Percentiles rank a stretch among this genome's conserved stretches.
phyloP scores from a whole-genome alignment of 75 land plant genomes.

The Chamaecyparis obtusa region DNA sequence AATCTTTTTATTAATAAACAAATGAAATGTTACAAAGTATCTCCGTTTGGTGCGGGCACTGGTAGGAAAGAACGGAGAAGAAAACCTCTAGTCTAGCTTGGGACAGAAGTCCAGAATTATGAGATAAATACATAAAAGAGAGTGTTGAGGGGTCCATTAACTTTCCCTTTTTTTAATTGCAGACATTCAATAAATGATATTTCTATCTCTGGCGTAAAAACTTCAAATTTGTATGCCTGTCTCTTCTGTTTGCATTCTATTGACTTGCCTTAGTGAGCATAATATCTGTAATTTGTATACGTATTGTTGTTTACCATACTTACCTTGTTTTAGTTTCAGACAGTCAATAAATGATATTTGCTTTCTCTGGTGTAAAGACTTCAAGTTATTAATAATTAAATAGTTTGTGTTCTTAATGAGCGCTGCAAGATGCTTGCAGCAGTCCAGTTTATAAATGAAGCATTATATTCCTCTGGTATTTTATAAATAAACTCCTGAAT shows the following conservation, averaged over 20 bases:
- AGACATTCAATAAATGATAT: not conserved
- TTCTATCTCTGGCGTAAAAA: not conserved
- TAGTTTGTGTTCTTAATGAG: not conserved
- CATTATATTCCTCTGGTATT: not conserved
- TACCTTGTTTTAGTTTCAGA: not conserved
- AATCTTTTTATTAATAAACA: no score
- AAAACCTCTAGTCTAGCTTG: no score
- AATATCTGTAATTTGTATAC: no score
- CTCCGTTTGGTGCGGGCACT: no score
- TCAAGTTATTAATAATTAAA: not conserved
- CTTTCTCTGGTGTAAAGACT: not conserved
- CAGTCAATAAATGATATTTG: not conserved
- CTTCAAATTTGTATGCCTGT: not conserved
- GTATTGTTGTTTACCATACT: no score
- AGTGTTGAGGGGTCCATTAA: no score
- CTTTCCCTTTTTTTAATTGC: not conserved
- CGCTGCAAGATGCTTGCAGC: not conserved
- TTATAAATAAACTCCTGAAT: conserved; percentile 3
- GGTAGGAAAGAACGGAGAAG: no score
- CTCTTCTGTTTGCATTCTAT: not conserved
- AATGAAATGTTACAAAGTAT: no score
- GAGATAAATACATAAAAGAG: no score
- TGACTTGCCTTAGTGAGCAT: not conserved
- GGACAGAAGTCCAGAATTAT: no score
- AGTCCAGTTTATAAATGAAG: not conserved